Conservation (phyloP, 2,329 filamentous ascomycete species). For the Pseudogymnoascus sp. region DNA sequence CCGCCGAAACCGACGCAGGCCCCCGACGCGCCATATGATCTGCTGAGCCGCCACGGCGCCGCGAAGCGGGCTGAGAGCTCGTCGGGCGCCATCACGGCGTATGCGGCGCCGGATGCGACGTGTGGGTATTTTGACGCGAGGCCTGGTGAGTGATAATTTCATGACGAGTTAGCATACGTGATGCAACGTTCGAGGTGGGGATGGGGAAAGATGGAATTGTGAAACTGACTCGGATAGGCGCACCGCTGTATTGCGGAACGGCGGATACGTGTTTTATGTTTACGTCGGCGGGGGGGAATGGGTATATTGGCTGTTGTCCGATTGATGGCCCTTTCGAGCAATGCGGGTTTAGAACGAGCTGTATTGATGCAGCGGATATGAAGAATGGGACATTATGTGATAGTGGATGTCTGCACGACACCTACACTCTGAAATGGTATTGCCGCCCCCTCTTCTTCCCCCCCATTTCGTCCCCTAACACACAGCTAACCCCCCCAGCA, state of each 20-base stretch:
- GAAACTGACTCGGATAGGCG: too few species aligned
- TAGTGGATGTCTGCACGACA: slow-evolving; percentile 26
- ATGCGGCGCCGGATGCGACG: slow-evolving; percentile 41
- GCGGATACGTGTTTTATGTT: slow-evolving; percentile 34
- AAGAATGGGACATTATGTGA: slow-evolving; percentile 32
- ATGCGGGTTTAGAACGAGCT: slow-evolving; percentile 32
- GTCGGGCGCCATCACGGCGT: slow-evolving; percentile 23
- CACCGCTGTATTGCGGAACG: slow-evolving; percentile 32
- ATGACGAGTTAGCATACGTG: too few species aligned
- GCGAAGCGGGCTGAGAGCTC: slow-evolving; percentile 3
- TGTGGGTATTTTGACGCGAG: slow-evolving; percentile 41
- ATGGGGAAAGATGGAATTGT: too few species aligned
- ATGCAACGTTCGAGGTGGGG: too few species aligned
- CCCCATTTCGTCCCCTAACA: too few species aligned
- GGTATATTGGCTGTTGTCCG: slow-evolving; percentile 37
- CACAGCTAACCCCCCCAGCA: too few species aligned
- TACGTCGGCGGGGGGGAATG: slow-evolving; percentile 25
- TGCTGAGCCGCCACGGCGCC: slow-evolving; percentile 28
- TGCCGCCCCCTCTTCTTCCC: slow-evolving; percentile 7
- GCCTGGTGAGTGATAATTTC: too few species aligned
- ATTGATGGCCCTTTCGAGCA: slow-evolving; percentile 2
- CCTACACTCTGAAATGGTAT: slow-evolving; percentile 40
- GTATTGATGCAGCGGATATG: slow-evolving; percentile 32
- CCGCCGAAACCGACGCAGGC: slow-evolving; percentile 27
- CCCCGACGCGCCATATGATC: slow-evolving; percentile 8